Evolutionary conservation across 768 basidiomycete genomes (phyloP).

Genomic region (Russula brevipes): DNA sequence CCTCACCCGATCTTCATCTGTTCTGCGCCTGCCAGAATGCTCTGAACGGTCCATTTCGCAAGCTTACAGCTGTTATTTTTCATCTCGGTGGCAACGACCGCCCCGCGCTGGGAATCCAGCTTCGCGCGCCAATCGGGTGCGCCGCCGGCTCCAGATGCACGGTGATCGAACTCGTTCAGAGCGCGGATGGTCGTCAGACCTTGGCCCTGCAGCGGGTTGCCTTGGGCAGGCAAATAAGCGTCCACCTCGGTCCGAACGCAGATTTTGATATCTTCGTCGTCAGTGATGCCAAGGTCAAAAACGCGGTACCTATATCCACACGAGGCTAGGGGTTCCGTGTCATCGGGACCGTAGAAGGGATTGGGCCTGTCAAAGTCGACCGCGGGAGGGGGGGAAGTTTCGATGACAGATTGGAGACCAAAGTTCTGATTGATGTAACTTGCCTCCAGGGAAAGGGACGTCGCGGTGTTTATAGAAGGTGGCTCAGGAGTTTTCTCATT

Average conservation of each 20-base stretch:
- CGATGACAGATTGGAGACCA: constrained; percentile 88
- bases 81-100: constrained; percentile 99
- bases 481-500: constrained; percentile 66
- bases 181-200: constrained; percentile 89
- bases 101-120: constrained; percentile 92
- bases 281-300: constrained; percentile 85
- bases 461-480: constrained; percentile 90
- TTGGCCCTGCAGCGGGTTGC: constrained; percentile 60
- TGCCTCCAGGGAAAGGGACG: constrained; percentile 91
- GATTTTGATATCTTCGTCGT: constrained; percentile 87
- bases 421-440: constrained; percentile 99
- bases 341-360: constrained; percentile 92
- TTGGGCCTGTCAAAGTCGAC: constrained; percentile 82
- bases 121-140: constrained; percentile 99
- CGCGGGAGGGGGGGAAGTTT: constrained; percentile 54
- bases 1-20: constrained; percentile 93
- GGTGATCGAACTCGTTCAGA: constrained; percentile 93
- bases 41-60: constrained; percentile 96
- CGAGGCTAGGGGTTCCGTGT: constrained; percentile 91
- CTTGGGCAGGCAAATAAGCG: constrained; percentile 65
- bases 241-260: constrained; percentile 97
- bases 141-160: constrained; percentile 84
- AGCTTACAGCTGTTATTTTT: constrained; percentile 99
- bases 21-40: constrained; percentile 91
- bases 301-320: constrained; percentile 96